Evolutionary conservation across 495 filamentous ascomycete species (phyloP), one percentile per base, ranked within the genome.

Genomic region (Podospora pseudoanserina): DNA sequence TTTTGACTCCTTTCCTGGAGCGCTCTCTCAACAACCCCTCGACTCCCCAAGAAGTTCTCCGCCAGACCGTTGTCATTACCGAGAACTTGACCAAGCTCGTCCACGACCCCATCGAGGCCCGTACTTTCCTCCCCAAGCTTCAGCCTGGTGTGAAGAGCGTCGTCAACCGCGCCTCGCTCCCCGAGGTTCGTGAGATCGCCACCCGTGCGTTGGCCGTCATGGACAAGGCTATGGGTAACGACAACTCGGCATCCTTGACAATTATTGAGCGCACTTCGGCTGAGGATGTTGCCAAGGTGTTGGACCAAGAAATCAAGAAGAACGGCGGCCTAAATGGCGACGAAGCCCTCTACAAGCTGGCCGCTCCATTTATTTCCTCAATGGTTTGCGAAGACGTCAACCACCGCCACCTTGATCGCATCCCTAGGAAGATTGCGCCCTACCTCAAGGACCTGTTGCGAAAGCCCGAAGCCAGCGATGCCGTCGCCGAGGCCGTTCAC

Each of bases 51-150:
- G 95, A 99, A 81, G 95, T 97, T 3, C 83, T 98, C 39, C 90
- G 95, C 44, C 96, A 97, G 77, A 96, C 94, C 4, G 93, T 96
- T 23, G 92, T 98, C 19, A 96, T 99, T n/a, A 92, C 96, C 32
- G 95, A 99, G 82, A 99, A 99, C 79, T 80, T 99, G 81, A 99
- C 95, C 60, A 99, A 97, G 83, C 86, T 99, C 30, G 95, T 99
- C 28, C 95, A 99, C 79, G 96, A 99, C 76, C 95, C 95, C 5
- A 87, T 97, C 39, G 95, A 99, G 81, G 95, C 95, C 20, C 87
- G 96, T 57, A 92, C 93, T 69, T 99, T 99, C 86, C 83, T 99
- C 73, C 95, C 95, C 59, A 97, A 96, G 78, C 88, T 99, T 56
- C 91, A 91, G 76, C 95, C 95, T 55, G 95, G 95, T 86, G 88